Evolutionary conservation across 257 asterid genomes (phyloP).

Genomic region (Cinchona pubescens): DNA sequence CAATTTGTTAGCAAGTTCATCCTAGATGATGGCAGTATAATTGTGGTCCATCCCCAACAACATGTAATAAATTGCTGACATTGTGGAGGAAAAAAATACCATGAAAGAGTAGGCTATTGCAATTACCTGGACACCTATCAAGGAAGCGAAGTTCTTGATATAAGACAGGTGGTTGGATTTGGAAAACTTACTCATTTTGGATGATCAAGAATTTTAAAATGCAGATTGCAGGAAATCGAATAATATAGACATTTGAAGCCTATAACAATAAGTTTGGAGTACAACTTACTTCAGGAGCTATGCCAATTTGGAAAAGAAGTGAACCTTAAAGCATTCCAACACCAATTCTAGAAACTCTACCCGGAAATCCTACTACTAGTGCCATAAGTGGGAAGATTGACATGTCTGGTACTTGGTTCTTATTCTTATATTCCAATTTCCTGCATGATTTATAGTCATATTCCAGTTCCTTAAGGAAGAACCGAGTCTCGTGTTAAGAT

Average conservation of each 20-base stretch:
- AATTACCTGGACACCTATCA: constrained; percentile 68
- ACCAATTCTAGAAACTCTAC: constrained; percentile 89
- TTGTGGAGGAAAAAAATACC: constrained; percentile 87
- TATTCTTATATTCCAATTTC: no score
- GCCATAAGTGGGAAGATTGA: constrained; percentile 74
- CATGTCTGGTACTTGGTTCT: constrained; percentile 22
- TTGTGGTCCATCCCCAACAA: constrained; percentile 69
- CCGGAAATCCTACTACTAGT: constrained; percentile 70
- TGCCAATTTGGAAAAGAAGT: constrained; percentile 75
- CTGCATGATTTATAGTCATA: no score
- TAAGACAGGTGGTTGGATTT: no score
- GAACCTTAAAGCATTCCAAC: constrained; percentile 96
- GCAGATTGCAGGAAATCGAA: neutral
- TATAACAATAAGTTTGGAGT: neutral
- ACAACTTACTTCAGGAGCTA: constrained; percentile 63
- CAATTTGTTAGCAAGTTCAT: constrained; percentile 41
- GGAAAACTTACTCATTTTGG: no score
- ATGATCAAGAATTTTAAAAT: neutral
- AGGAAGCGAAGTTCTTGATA: no score
- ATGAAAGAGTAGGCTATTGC: constrained; percentile 89
- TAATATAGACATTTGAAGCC: neutral
- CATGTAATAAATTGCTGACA: constrained; percentile 79
- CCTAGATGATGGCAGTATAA: constrained; percentile 41
- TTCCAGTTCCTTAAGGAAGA: no score
- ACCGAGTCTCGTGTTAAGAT: no score